Conservation (phyloP, 2,329 filamentous ascomycete species). For the Pseudogymnoascus sp. region DNA sequence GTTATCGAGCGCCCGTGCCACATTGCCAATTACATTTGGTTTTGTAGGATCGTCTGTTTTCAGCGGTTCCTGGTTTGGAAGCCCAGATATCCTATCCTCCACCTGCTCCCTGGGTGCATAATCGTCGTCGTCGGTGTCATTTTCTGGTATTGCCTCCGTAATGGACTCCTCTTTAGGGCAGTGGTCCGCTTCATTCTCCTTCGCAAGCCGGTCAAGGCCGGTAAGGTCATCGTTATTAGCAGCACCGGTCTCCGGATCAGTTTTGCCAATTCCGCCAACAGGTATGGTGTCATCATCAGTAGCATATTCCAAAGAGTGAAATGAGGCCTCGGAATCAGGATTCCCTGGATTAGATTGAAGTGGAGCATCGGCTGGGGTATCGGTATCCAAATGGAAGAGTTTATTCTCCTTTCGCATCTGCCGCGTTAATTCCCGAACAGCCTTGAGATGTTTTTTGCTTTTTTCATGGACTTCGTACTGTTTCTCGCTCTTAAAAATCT, state of each 20-base stretch:
- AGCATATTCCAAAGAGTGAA: background rate
- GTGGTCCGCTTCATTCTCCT: background rate
- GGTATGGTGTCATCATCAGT: background rate
- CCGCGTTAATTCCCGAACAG: constrained; percentile 66
- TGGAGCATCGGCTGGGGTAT: constrained; percentile 18
- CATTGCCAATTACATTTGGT: constrained; percentile 18
- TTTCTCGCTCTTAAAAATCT: constrained; percentile 80
- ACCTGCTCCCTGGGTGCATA: constrained; percentile 27
- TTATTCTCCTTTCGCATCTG: constrained; percentile 78
- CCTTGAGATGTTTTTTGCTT: constrained; percentile 92
- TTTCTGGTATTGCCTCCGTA: background rate
- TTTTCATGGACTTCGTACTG: constrained; percentile 87
- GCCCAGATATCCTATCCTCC: constrained; percentile 20
- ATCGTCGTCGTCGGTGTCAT: constrained; percentile 23
- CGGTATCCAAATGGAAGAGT: constrained; percentile 42
- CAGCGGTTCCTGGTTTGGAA: background rate
- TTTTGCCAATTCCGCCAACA: background rate
- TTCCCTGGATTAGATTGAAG: constrained; percentile 14
- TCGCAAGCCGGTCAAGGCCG: background rate
- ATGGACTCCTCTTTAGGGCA: background rate
- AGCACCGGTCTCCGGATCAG: background rate
- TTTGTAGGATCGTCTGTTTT: constrained; percentile 7
- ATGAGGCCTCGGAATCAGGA: constrained; percentile 19
- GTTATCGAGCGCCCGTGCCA: constrained; percentile 13
- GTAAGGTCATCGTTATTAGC: background rate